Base-by-base conservation (phyloP, 2,329 filamentous ascomycete species). In the Neonectria sp. region DNA sequence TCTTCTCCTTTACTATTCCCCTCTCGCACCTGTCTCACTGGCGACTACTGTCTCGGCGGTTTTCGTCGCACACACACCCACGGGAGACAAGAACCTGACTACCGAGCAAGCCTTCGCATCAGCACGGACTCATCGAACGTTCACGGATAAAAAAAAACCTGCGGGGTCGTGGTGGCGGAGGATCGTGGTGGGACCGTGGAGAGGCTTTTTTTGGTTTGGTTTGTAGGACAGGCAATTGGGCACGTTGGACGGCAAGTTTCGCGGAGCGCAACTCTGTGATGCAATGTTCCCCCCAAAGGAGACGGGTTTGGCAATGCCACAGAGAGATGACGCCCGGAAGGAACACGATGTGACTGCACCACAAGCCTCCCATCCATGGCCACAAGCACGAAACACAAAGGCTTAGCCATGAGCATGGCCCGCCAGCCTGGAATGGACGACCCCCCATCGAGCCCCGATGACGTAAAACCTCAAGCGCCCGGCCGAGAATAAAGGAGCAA, bases 391-490 rank as follows among this genome's bases (percentile, higher is more conserved):
- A 43, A 37, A 35, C 49, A 48, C 56, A 60, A 65, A 55, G 46
- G 15, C 31, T 6, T 21, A 63, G 27, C 27, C 37, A 27, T 27
- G 63, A 48, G 11, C 13, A 59, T 59, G 21, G 31, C 63, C 58
- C 40, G 31, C 48, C 27, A 62, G 67, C 62, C 59, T 68, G 71
- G 67, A 65, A 69, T 73, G 71, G 63, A 49, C 59, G 29, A 37
- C 33, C 57, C 55, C 35, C 59, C 68, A 67, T 69, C 70, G 66
- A 69, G 62, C 63, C 59, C 31, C 31, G 11, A 75, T 75, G 73
- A 75, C 73, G 72, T 67, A 75, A 72, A 65, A 65, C 53, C 37
- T 63, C 55, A 46, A 48, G 40, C 53, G 55, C 62, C 60, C 55
- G 60, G 53, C 55, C 48, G 67, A 68, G 67, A 62, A 67, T 59